These are phyloP conservation scores for Nitzschia inconspicua DNA, from an alignment of 108 stramenopile genomes.

Conservation along the genomic window DNA sequence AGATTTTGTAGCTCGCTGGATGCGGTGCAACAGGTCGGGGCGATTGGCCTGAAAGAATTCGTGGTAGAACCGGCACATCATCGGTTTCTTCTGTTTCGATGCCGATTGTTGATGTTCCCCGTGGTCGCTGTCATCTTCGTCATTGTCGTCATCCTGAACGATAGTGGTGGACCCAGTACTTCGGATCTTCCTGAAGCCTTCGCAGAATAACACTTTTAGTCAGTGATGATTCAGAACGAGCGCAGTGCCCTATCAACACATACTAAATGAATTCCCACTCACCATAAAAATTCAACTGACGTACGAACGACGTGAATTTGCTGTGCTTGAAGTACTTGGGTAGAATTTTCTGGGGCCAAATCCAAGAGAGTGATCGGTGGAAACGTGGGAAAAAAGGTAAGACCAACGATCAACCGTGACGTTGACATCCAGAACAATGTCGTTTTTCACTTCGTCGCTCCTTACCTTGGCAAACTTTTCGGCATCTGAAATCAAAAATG, in stretches of 20 bases:
- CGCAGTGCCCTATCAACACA: background rate
- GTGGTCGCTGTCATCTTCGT: constrained; percentile 3
- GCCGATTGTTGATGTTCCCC: background rate
- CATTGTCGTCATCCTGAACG: background rate
- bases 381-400: too few species aligned
- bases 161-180: background rate
- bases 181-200: background rate
- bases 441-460: too few species aligned
- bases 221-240: background rate
- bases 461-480: background rate
- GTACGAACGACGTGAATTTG: constrained; percentile 82
- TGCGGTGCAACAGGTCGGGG: constrained; percentile 55
- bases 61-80: constrained; percentile 46
- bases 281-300: constrained; percentile 91
- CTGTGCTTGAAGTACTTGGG: constrained; percentile 87
- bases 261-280: too few species aligned
- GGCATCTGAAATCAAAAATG: background rate
- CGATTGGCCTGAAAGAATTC: constrained; percentile 47
- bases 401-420: too few species aligned
- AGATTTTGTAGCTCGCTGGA: constrained; percentile 25
- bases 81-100: background rate
- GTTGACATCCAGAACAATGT: too few species aligned
- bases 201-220: background rate
- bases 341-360: constrained; percentile 32
- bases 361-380: background rate